Evolutionary conservation across 352 stramenopile species (phyloP), one percentile per base, ranked within the genome.

Genomic region (Phytophthora pluvialis): DNA sequence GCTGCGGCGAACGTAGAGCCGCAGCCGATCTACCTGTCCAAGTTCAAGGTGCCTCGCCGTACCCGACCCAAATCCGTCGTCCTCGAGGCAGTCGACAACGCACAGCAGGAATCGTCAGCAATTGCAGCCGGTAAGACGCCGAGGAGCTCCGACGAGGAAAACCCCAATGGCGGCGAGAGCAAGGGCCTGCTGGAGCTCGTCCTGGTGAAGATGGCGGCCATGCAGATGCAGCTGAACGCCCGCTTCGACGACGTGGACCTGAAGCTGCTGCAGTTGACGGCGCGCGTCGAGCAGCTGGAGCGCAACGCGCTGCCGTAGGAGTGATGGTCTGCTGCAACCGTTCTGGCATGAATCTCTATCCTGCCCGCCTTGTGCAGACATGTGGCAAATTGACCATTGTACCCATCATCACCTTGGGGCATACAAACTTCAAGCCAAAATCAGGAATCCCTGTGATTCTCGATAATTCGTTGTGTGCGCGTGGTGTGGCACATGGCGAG

Each of bases 191-290:
- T 58, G 40, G 63, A 40, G 52, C 40, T 62, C 12, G 57, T 88
- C 21, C 13, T 83, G 29, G 43, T 21, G 15, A 71, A 70, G 32
- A 67, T 88, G 18, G 56, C 73, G 12, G 50, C 69, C 4, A 64
- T 90, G 54, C 81, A 87, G 47, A 72, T 44, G 46, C 65, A 82
- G 21, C 47, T 90, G 60, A 77, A 82, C 54, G 35, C 60, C n/a
- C 81, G 81, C 55, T 88, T 90, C 29, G 78, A 90, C 49, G 26
- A 46, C 29, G 68, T 88, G 25, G 72, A 88, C 55, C 42, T 71
- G n/a, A 70, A 72, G 25, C 44, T 89, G 55, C 55, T 64, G 45
- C 67, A 75, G 15, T 50, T 90, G 28, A 18, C 33, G 3, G 26
- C n/a, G 3, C 74, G 81, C 15, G 46, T 90, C 11, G 53, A 72